Conservation (phyloP, 768 basidiomycete genomes). For the Calocybe indica region DNA sequence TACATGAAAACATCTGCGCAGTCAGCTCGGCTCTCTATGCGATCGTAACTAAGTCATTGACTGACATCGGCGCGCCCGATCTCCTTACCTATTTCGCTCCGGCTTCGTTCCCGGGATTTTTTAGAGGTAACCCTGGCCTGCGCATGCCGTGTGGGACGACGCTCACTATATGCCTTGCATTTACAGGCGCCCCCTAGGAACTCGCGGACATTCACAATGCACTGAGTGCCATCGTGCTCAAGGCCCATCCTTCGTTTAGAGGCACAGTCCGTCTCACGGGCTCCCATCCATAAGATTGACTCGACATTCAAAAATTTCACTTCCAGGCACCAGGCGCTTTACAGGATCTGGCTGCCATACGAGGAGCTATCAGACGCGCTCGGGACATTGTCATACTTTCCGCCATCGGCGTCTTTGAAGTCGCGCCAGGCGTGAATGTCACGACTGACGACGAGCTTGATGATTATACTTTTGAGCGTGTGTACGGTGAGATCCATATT, state of each 20-base stretch:
- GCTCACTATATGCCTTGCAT: not conserved
- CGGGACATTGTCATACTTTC: slow-evolving; percentile 12
- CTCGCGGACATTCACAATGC: slow-evolving; percentile 15
- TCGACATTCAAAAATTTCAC: slow-evolving; percentile 22
- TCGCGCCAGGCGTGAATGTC: slow-evolving; percentile 14
- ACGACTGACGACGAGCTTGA: slow-evolving; percentile 17
- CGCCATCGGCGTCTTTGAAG: slow-evolving; percentile 12
- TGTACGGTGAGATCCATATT: slow-evolving; percentile 7
- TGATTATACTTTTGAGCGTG: slow-evolving; percentile 14
- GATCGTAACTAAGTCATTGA: slow-evolving; percentile 16
- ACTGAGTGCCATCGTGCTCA: slow-evolving; percentile 19
- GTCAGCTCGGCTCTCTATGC: slow-evolving; percentile 18
- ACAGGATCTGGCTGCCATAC: slow-evolving; percentile 18
- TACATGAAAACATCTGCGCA: slow-evolving; percentile 19
- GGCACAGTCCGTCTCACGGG: slow-evolving; percentile 25
- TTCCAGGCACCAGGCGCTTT: slow-evolving; percentile 19
- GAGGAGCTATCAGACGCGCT: slow-evolving; percentile 18
- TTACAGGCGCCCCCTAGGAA: slow-evolving; percentile 14
- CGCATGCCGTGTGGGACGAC: not conserved
- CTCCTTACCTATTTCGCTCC: slow-evolving; percentile 20
- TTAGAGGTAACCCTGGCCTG: slow-evolving; percentile 12
- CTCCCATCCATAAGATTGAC: slow-evolving; percentile 20
- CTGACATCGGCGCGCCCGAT: slow-evolving; percentile 16
- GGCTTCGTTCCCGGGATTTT: slow-evolving; percentile 19
- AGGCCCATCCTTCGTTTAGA: slow-evolving; percentile 22